Evolutionary conservation across 148 eudicot species (phyloP).

Genomic region (Silene conica): DNA sequence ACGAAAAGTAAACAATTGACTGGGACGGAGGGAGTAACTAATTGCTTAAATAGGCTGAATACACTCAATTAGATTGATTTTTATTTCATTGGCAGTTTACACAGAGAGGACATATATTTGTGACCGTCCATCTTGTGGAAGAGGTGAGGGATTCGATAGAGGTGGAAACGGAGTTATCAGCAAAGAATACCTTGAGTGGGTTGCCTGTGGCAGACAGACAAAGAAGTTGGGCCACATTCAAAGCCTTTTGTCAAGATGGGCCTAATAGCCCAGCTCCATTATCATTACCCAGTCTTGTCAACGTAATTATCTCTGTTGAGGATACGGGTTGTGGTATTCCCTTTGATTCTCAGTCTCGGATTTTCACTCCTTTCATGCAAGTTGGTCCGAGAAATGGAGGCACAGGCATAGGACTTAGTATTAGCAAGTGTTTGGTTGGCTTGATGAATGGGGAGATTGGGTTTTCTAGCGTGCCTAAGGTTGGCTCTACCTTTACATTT

Average conservation of each 20-base stretch:
- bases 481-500: constrained; percentile 88
- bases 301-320: constrained; percentile 79
- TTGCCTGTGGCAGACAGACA: constrained; percentile 64
- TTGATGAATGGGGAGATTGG: constrained; percentile 94
- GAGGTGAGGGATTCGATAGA: constrained; percentile 62
- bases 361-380: constrained; percentile 98
- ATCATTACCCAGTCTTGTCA: constrained; percentile 42
- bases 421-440: constrained; percentile 88
- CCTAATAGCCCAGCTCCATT: constrained; percentile 17
- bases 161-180: constrained; percentile 45
- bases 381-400: constrained; percentile 88
- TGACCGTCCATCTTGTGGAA: constrained; percentile 77
- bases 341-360: constrained; percentile 63
- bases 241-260: constrained; percentile 39
- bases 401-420: constrained; percentile 94
- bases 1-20: too few species aligned
- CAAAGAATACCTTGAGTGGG: constrained; percentile 66
- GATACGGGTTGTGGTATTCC: constrained; percentile 98
- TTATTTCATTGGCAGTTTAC: constrained; percentile 63
- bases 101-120: constrained; percentile 84
- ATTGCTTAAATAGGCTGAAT: background rate
- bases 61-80: constrained; percentile 12
- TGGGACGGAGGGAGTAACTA: background rate
- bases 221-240: constrained; percentile 76
- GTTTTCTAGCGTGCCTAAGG: constrained; percentile 54